Base-by-base conservation (phyloP, 2,329 filamentous ascomycete genomes). In the Stylonectria norvegica region DNA sequence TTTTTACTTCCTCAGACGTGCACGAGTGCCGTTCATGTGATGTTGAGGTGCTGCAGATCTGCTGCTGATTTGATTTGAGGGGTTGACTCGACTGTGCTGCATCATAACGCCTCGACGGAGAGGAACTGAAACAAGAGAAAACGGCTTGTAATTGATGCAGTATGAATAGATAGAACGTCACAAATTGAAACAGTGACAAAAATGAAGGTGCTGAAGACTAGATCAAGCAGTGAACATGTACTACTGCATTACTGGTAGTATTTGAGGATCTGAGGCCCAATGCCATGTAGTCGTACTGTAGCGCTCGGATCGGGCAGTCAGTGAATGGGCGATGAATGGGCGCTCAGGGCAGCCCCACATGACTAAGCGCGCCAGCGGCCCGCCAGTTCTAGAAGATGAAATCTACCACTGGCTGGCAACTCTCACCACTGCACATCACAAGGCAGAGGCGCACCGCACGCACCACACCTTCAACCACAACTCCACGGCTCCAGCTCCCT, bases 61-160 rank as follows among this genome's bases (percentile, higher is more conserved):
- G n/a, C n/a, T n/a, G n/a, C n/a, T n/a, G n/a, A n/a, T n/a, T n/a
- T n/a, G n/a, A n/a, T n/a, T n/a, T n/a, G n/a, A n/a, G n/a, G n/a
- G n/a, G n/a, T n/a, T n/a, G n/a, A n/a, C n/a, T n/a, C n/a, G n/a
- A n/a, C n/a, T n/a, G n/a, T n/a, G n/a, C n/a, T n/a, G 69, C 66
- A 67, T 61, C 71, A 73, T 73, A 72, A 66, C 59, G 64, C 65
- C 69, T 69, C 64, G 66, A 64, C 63, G 68, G 65, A 61, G 56
- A 60, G 53, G 52, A 60, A 58, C 52, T n/a, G 51, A 62, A 50
- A 47, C 45, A 47, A 53, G 62, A 57, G 61, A 62, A 61, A 63
- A 40, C 49, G 49, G 53, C 42, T 45, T 48, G 52, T 56, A 51
- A 56, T 52, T 49, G 53, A 56, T 45, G 43, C 30, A 40, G 52